A percentile compares a stretch with the other conserved stretches of the same genome.
These are phyloP conservation scores for Mediolabrus comicus DNA, from an alignment of 108 stramenopile genomes.

Conservation along the genomic window DNA sequence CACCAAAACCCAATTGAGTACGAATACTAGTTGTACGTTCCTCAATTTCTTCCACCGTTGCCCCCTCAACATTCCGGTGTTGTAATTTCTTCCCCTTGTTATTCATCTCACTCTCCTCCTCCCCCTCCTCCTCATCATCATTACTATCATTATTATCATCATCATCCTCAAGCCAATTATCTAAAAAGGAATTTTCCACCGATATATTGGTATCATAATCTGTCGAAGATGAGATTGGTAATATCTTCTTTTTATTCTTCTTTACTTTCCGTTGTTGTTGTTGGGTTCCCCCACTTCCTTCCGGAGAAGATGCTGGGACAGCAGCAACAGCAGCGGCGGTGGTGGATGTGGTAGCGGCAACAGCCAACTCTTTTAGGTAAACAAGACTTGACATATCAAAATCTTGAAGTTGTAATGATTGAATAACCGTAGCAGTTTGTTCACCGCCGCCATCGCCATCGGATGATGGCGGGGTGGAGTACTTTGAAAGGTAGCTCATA, in stretches of 20 bases:
- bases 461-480: not conserved
- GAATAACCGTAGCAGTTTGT: not conserved
- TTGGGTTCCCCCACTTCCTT: not conserved
- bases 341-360: not conserved
- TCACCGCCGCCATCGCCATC: no score
- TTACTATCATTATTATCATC: not conserved
- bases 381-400: conserved; percentile 25
- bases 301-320: not conserved
- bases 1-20: not conserved
- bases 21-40: not conserved
- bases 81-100: no score
- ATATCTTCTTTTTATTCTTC: not conserved
- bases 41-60: no score
- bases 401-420: conserved; percentile 17
- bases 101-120: no score
- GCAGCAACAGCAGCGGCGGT: not conserved
- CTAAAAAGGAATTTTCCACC: no score
- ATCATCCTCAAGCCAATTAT: not conserved
- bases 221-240: not conserved
- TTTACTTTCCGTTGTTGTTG: not conserved
- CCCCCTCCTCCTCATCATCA: not conserved
- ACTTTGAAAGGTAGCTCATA: not conserved
- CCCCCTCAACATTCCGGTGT: no score
- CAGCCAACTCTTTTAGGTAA: conserved; percentile 4
- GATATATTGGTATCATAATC: no score